phyloP scores from a whole-genome alignment of 2,329 filamentous ascomycete genomes.

The Aspergillus spinulosporus region DNA sequence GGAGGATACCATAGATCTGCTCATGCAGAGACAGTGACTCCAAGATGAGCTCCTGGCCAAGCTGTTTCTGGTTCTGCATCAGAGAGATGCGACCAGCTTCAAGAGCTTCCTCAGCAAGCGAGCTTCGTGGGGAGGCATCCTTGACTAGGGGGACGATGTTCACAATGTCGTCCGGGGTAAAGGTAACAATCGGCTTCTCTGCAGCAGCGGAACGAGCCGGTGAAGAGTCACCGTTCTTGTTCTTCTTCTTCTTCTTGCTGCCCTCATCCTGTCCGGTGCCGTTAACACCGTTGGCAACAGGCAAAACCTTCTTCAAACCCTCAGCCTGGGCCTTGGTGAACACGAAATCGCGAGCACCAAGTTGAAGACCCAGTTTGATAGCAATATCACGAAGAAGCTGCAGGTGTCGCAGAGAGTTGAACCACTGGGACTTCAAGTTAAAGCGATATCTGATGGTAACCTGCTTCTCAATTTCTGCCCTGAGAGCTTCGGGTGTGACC shows the following conservation, averaged over 20 bases:
- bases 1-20: constrained; percentile 96
- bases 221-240: constrained; percentile 55
- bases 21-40: constrained; percentile 95
- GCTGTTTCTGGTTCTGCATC: constrained; percentile 88
- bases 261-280: constrained; percentile 39
- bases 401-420: constrained; percentile 65
- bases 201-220: constrained; percentile 47
- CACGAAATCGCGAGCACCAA: constrained; percentile 74
- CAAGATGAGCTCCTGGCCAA: constrained; percentile 92
- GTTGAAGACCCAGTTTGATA: constrained; percentile 84
- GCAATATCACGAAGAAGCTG: constrained; percentile 88
- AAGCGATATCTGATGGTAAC: constrained; percentile 74
- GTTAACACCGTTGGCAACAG: constrained; percentile 41
- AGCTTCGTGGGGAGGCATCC: constrained; percentile 86
- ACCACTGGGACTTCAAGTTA: constrained; percentile 68
- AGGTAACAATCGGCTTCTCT: constrained; percentile 59
- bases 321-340: constrained; percentile 56
- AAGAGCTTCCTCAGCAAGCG: constrained; percentile 89
- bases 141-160: constrained; percentile 95
- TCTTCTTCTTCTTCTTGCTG: constrained; percentile 64
- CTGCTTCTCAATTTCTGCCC: constrained; percentile 69
- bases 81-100: constrained; percentile 97
- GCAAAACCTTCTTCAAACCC: constrained; percentile 33
- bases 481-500: constrained; percentile 71
- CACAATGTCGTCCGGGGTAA: constrained; percentile 79